A percentile compares a stretch with the other conserved stretches of the same genome.
Conservation (phyloP, 1,139 yeast species). For the Candida sojae region DNA sequence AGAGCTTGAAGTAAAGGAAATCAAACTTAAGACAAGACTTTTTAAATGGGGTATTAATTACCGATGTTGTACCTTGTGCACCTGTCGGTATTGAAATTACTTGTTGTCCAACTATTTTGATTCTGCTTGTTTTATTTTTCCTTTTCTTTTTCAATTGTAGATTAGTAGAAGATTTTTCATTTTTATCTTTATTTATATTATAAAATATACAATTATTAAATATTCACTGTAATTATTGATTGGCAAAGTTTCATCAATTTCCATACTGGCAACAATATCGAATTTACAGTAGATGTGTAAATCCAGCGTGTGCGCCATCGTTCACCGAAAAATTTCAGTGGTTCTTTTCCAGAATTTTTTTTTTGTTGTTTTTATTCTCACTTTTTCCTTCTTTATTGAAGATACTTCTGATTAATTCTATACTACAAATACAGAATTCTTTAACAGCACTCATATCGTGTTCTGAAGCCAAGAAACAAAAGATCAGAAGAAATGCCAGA, state of each 20-base stretch:
- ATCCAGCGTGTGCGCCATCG: background rate
- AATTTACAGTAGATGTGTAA: too few relatives aligned
- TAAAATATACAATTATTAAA: background rate
- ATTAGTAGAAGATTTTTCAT: background rate
- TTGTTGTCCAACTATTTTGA: too few relatives aligned
- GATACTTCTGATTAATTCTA: background rate
- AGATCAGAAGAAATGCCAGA: constrained; percentile 8
- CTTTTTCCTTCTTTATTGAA: background rate
- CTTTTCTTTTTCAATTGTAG: background rate
- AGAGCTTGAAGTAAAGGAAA: too few relatives aligned
- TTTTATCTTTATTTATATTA: background rate
- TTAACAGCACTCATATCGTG: background rate
- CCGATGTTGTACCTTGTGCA: too few relatives aligned
- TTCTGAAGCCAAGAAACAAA: background rate
- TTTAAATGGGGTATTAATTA: too few relatives aligned
- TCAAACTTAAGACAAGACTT: too few relatives aligned
- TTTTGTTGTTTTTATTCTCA: constrained; percentile 7
- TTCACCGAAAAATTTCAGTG: constrained; percentile 1
- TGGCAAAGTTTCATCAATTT: too few relatives aligned
- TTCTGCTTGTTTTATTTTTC: background rate
- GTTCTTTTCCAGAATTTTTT: background rate
- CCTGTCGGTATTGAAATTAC: too few relatives aligned
- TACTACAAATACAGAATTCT: background rate
- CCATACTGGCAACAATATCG: too few relatives aligned
- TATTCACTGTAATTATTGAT: background rate